phyloP scores from a whole-genome alignment of 805 yeast genomes.

The Starmerella davenportii region DNA sequence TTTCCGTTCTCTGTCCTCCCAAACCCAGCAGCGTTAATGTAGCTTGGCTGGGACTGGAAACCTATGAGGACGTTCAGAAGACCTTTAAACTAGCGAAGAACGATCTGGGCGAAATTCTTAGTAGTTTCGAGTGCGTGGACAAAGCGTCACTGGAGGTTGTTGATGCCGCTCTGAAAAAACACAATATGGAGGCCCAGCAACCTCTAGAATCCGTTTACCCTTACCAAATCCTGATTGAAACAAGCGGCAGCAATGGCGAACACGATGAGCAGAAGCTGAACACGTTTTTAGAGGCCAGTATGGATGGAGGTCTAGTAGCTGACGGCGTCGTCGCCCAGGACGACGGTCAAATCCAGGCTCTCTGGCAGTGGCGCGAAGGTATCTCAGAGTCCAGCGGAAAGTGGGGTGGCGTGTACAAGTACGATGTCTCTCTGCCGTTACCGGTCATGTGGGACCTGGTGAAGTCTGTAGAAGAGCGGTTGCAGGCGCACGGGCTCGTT shows the following conservation, averaged over 20 bases:
- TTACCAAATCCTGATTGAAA: conserved; percentile 80
- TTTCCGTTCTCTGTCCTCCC: conserved; percentile 74
- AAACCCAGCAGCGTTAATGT: conserved; percentile 74
- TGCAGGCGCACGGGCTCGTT: conserved; percentile 38
- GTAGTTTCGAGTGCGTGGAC: conserved; percentile 93
- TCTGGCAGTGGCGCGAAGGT: conserved; percentile 94
- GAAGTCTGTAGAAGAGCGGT: conserved; percentile 48
- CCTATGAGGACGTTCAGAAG: conserved; percentile 62
- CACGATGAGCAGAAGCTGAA: conserved; percentile 88
- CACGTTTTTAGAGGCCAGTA: conserved; percentile 58
- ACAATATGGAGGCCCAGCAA: conserved; percentile 34
- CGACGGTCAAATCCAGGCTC: conserved; percentile 60
- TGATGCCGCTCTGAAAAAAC: conserved; percentile 24
- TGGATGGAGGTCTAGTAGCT: conserved; percentile 68
- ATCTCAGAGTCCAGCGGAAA: conserved; percentile 75
- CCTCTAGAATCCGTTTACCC: conserved; percentile 77
- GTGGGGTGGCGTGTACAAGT: conserved; percentile 90
- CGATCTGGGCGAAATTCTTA: conserved; percentile 64
- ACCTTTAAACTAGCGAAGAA: conserved; percentile 63
- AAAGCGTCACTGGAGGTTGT: conserved; percentile 28
- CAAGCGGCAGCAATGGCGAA: conserved; percentile 84
- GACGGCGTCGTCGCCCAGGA: conserved; percentile 96
- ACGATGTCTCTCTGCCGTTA: conserved; percentile 85
- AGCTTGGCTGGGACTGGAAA: conserved; percentile 65
- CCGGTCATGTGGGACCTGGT: conserved; percentile 66